Conservation (phyloP, 257 asterid species). For the Hygrophila difformis region DNA sequence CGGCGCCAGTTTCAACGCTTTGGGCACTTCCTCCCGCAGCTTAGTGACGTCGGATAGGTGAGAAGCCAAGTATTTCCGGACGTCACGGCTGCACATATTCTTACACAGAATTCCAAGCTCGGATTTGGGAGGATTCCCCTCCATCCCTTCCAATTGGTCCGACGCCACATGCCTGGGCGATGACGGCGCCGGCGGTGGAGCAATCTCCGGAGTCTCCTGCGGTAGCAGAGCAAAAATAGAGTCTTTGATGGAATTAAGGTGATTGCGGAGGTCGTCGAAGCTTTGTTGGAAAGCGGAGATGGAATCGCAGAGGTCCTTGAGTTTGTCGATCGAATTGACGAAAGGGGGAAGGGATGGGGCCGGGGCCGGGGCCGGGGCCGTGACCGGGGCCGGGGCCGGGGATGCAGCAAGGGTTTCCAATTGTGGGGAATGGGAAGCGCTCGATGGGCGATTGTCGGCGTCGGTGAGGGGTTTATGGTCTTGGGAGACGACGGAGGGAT, state of each 20-base stretch:
- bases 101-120: constrained; percentile 52
- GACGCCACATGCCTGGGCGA: not conserved
- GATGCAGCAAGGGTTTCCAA: constrained; percentile 10
- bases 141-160: constrained; percentile 8
- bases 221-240: constrained; percentile 33
- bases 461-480: no score
- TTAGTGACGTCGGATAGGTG: constrained; percentile 25
- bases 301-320: constrained; percentile 40
- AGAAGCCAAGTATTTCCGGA: constrained; percentile 36
- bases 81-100: constrained; percentile 39
- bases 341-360: constrained; percentile 22
- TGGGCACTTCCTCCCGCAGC: constrained; percentile 62
- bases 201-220: constrained; percentile 12
- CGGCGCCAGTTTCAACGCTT: constrained; percentile 48
- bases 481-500: no score
- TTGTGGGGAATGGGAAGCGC: constrained; percentile 12
- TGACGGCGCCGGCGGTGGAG: constrained; percentile 13
- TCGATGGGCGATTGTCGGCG: constrained; percentile 3
- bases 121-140: constrained; percentile 15
- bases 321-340: constrained; percentile 26
- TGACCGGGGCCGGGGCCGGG: no score
- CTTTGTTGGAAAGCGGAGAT: constrained; percentile 42
- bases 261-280: constrained; percentile 51
- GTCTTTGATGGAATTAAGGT: constrained; percentile 38
- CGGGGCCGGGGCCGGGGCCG: no score